A percentile compares a stretch with the other conserved stretches of the same genome.
These are phyloP conservation scores for Mortierella sp. DNA, from an alignment of 371 early-diverging fungal genomes.

Conservation along the genomic window DNA sequence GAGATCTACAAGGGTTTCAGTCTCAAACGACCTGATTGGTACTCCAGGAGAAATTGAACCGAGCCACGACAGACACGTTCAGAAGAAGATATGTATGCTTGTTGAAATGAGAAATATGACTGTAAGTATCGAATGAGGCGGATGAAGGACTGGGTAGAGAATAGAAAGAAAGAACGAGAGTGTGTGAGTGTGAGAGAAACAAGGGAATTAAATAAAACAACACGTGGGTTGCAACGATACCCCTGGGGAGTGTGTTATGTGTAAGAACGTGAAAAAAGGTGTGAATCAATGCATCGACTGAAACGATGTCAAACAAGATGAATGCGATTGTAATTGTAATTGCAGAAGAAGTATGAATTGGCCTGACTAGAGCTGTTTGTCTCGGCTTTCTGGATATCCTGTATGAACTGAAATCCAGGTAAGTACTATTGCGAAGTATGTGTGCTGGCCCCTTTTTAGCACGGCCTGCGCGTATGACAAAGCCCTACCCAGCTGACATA, in stretches of 20 bases:
- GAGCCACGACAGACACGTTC: too few species aligned
- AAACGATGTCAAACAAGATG: conserved; percentile 9
- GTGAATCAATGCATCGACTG: conserved; percentile 3
- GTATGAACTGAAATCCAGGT: not conserved
- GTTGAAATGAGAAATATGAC: too few species aligned
- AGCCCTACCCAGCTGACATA: conserved; percentile 1
- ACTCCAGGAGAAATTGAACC: not conserved
- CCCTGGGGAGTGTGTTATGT: not conserved
- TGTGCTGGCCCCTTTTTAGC: not conserved
- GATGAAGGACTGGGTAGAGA: too few species aligned
- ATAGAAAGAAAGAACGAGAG: not conserved
- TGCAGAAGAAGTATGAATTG: not conserved
- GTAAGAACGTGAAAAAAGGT: not conserved
- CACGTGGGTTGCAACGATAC: not conserved
- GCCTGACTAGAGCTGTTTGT: not conserved
- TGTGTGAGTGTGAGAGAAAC: not conserved
- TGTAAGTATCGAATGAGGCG: too few species aligned
- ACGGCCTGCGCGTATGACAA: not conserved
- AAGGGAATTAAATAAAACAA: not conserved
- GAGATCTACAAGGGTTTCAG: not conserved
- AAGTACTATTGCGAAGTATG: not conserved
- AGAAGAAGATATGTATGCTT: too few species aligned
- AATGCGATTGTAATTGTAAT: not conserved
- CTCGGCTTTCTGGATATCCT: not conserved
- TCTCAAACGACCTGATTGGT: not conserved